Evolutionary conservation across 345 rosid species (phyloP), one percentile per base, ranked within the genome.

Genomic region (Lepidium didymum): DNA sequence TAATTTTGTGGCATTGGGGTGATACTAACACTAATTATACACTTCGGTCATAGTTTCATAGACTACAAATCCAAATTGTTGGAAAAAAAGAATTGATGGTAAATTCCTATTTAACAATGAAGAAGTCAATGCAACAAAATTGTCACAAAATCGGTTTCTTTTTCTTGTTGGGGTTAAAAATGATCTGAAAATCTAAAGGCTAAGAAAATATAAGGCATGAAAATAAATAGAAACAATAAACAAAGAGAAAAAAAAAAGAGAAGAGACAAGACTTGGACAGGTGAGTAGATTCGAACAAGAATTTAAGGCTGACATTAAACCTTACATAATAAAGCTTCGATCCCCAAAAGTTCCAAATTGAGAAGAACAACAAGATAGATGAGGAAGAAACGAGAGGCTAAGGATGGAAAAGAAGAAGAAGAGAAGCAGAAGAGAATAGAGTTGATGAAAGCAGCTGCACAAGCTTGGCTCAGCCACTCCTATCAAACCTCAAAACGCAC

Each of bases 391-490:
- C 83, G 80, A 73, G 87, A 79, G 68, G 78, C 73, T 77, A 43
- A 81, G 69, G 78, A 35, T 53, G 77, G 52, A 29, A 64, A 75
- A 41, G 64, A 33, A 57, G 73, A 68, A 68, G 78, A 76, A 1
- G 76, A 72, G 34, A 16, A 59, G 31, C 27, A 47, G 21, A 73
- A 72, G 13, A 78, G 81, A 14, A 66, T 83, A 16, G 91, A 94
- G 77, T 70, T 94, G 74, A 84, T 81, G 77, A 91, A 89, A 73
- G 91, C 95, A 0, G 97, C 81, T 23, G 99, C 97, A 2, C 99
- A 91, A 35, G 96, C 97, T 11, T 86, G 97, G 99, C 82, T 78
- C 21, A 74, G 80, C 57, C 89, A 69, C 63, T 83, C 91, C 2
- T 29, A 29, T 29, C 75, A 81, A 47, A 75, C 72, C 46, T 74